phyloP scores from a whole-genome alignment of 495 filamentous ascomycete species.

The Amphirosellinia nigrospora region DNA sequence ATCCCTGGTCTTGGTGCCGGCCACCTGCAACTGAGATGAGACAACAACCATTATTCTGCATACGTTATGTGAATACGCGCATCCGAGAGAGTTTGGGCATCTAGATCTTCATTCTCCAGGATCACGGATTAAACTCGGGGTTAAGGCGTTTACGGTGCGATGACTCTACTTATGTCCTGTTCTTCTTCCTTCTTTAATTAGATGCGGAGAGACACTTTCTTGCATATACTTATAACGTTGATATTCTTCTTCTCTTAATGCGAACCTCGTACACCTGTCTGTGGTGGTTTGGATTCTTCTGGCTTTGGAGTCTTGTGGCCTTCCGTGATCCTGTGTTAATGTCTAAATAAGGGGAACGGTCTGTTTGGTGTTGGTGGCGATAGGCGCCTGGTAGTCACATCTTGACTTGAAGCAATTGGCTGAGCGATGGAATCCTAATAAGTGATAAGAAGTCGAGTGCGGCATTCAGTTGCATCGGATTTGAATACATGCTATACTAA shows the following conservation, averaged over 20 bases:
- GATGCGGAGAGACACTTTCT: slow-evolving; percentile 10
- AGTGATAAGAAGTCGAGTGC: neutral
- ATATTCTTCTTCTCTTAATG: slow-evolving; percentile 10
- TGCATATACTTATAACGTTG: slow-evolving; percentile 17
- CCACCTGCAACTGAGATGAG: slow-evolving; percentile 36
- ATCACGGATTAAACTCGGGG: slow-evolving; percentile 16
- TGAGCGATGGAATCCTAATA: neutral
- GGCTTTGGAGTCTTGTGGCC: neutral
- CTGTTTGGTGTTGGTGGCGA: neutral
- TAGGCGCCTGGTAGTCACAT: neutral
- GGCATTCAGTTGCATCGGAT: neutral
- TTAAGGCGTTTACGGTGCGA: slow-evolving; percentile 24
- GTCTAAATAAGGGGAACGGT: neutral
- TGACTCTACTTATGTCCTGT: neutral
- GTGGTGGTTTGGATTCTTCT: neutral
- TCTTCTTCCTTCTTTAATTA: slow-evolving; percentile 1
- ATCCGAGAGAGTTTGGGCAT: slow-evolving; percentile 17
- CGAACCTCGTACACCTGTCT: neutral
- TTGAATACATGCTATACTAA: neutral
- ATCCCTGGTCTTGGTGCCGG: slow-evolving; percentile 61
- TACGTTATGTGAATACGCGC: slow-evolving; percentile 23
- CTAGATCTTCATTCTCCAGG: slow-evolving; percentile 19
- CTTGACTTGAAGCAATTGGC: neutral
- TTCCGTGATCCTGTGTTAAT: too few species aligned
- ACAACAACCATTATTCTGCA: slow-evolving; percentile 8